Conservation (phyloP, 2,329 filamentous ascomycete species). For the Neofusicoccum umdonicola region DNA sequence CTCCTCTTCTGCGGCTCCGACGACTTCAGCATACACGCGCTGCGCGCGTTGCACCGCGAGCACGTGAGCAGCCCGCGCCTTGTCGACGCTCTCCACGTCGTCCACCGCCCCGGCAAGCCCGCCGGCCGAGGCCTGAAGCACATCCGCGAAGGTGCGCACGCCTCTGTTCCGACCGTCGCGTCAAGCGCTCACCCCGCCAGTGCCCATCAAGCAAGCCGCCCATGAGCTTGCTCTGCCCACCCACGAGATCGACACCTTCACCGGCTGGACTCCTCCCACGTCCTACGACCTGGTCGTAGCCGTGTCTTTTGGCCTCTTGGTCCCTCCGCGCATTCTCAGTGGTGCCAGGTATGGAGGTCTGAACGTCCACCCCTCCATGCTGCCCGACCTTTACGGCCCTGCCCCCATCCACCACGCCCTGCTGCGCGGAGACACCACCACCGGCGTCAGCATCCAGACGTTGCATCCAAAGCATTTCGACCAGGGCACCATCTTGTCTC, state of each 20-base stretch:
- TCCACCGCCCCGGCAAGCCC: slow-evolving; percentile 76
- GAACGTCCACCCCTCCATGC: slow-evolving; percentile 88
- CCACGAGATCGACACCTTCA: slow-evolving; percentile 79
- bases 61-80: slow-evolving; percentile 37
- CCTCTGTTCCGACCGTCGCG: not conserved
- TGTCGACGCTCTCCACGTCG: slow-evolving; percentile 74
- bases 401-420: slow-evolving; percentile 87
- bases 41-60: slow-evolving; percentile 67
- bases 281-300: slow-evolving; percentile 77
- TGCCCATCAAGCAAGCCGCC: slow-evolving; percentile 67
- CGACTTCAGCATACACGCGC: slow-evolving; percentile 76
- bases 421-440: slow-evolving; percentile 57
- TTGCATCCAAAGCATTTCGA: slow-evolving; percentile 76
- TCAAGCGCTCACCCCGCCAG: slow-evolving; percentile 43
- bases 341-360: slow-evolving; percentile 77
- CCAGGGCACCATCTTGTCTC: slow-evolving; percentile 70
- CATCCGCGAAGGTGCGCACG: slow-evolving; percentile 60
- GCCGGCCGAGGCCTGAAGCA: slow-evolving; percentile 71
- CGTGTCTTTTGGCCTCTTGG: slow-evolving; percentile 90
- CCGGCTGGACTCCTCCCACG: slow-evolving; percentile 59
- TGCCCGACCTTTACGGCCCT: slow-evolving; percentile 82
- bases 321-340: slow-evolving; percentile 72
- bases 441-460: slow-evolving; percentile 84
- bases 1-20: slow-evolving; percentile 96
- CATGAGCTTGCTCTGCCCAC: slow-evolving; percentile 62